phyloP scores from a whole-genome alignment of 1,139 yeast species.

The Waltiozyma sp. region DNA sequence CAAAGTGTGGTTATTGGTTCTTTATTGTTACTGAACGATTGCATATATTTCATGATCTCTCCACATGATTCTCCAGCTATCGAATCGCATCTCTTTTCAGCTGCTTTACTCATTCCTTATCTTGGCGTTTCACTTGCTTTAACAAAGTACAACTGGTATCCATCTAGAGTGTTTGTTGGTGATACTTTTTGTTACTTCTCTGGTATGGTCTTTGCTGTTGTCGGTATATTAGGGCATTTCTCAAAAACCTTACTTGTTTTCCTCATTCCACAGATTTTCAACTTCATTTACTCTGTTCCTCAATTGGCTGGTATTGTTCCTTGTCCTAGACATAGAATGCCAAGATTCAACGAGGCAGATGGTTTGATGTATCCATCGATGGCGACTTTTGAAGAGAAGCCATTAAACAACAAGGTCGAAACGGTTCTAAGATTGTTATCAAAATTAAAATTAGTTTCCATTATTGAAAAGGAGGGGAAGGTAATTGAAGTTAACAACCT shows the following conservation, averaged over 20 bases:
- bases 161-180: constrained; percentile 90
- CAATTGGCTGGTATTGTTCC: constrained; percentile 79
- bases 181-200: constrained; percentile 97
- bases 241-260: constrained; percentile 82
- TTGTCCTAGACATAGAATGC: constrained; percentile 93
- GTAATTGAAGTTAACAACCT: constrained; percentile 57
- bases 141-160: constrained; percentile 76
- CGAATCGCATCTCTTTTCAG: constrained; percentile 76
- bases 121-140: constrained; percentile 75
- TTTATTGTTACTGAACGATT: constrained; percentile 65
- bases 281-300: constrained; percentile 81
- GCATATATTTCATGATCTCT: constrained; percentile 47
- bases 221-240: constrained; percentile 92
- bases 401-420: constrained; percentile 23
- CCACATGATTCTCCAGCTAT: constrained; percentile 40
- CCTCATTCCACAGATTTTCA: constrained; percentile 82
- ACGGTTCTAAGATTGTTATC: constrained; percentile 22
- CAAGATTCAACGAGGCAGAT: constrained; percentile 54
- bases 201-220: constrained; percentile 97
- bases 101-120: constrained; percentile 73
- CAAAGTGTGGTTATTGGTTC: constrained; percentile 74
- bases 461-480: constrained; percentile 16
- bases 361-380: constrained; percentile 72
- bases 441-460: constrained; percentile 37
- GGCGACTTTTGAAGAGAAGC: constrained; percentile 29